These are phyloP conservation scores for Camelina laxa DNA, from an alignment of 345 rosid genomes.

Conservation along the genomic window DNA sequence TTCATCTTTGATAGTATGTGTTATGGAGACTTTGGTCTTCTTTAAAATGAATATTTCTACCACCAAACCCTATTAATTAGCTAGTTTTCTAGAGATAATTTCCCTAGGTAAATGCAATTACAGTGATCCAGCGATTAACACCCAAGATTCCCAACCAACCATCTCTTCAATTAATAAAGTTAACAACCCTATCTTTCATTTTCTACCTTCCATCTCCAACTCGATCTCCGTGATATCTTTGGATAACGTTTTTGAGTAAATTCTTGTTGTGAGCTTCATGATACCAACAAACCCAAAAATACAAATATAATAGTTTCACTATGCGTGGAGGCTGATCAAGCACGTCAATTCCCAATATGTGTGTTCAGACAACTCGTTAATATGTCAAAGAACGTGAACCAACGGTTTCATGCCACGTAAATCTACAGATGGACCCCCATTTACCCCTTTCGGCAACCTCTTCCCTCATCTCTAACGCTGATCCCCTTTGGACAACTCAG, in stretches of 20 bases:
- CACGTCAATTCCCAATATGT: conserved; percentile 52
- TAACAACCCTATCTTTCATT: background rate
- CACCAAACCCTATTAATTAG: background rate
- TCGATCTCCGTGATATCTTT: conserved; percentile 25
- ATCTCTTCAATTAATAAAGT: conserved; percentile 10
- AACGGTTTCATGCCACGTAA: conserved; percentile 40
- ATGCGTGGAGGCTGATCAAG: conserved; percentile 48
- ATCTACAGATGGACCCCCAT: background rate
- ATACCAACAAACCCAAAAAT: conserved; percentile 4
- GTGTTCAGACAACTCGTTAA: conserved; percentile 34
- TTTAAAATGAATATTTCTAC: background rate
- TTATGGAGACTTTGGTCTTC: background rate
- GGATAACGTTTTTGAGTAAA: conserved; percentile 34
- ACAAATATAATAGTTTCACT: conserved; percentile 14
- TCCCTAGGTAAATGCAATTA: background rate
- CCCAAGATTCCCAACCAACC: conserved; percentile 15
- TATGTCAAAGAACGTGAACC: conserved; percentile 46
- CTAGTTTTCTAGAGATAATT: background rate
- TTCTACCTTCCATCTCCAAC: conserved; percentile 9
- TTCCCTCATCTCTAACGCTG: conserved; percentile 23
- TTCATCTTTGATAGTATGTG: background rate
- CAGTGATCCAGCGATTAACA: background rate
- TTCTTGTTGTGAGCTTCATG: conserved; percentile 20
- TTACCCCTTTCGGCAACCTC: conserved; percentile 37
- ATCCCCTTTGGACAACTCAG: conserved; percentile 19